phyloP scores from a whole-genome alignment of 495 filamentous ascomycete species.

The Chaetomidium leptoderma region DNA sequence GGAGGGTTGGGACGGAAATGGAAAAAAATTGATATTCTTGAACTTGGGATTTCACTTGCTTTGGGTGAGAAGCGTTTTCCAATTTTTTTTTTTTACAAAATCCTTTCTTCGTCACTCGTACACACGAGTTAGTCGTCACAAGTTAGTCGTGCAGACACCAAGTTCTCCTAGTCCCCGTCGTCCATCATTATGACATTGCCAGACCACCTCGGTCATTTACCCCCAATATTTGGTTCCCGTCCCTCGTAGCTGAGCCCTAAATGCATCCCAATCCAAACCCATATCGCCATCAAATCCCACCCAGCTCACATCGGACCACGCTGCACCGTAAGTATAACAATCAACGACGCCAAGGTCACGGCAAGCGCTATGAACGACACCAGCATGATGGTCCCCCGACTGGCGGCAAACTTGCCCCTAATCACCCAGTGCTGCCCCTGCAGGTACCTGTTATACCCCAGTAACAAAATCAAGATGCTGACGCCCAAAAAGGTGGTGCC shows the following conservation, averaged over 20 bases:
- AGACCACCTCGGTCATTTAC: too few relatives aligned
- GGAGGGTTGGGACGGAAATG: not conserved
- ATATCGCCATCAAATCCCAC: not conserved
- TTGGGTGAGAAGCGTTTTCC: too few relatives aligned
- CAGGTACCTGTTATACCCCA: constrained; percentile 67
- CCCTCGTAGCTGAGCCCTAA: not conserved
- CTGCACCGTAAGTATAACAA: constrained; percentile 66
- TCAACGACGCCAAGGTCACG: constrained; percentile 66
- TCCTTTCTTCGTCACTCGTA: too few relatives aligned
- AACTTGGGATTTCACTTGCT: too few relatives aligned
- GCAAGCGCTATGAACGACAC: constrained; percentile 64
- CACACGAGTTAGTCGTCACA: too few relatives aligned
- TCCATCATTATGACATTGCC: too few relatives aligned
- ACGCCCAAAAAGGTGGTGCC: constrained; percentile 89
- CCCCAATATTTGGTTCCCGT: too few relatives aligned
- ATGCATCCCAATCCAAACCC: not conserved
- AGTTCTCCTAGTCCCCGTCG: too few relatives aligned
- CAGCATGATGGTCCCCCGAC: constrained; percentile 77
- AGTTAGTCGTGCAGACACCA: too few relatives aligned
- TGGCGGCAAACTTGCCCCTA: constrained; percentile 88
- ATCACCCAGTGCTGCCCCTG: constrained; percentile 80
- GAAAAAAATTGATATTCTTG: not conserved
- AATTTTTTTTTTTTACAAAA: too few relatives aligned
- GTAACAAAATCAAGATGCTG: constrained; percentile 74
- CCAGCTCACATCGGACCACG: constrained; percentile 31